A percentile compares a stretch with the other conserved stretches of the same genome.
Conservation (phyloP, 345 rosid species). For the Zanthoxylum bungeanum region DNA sequence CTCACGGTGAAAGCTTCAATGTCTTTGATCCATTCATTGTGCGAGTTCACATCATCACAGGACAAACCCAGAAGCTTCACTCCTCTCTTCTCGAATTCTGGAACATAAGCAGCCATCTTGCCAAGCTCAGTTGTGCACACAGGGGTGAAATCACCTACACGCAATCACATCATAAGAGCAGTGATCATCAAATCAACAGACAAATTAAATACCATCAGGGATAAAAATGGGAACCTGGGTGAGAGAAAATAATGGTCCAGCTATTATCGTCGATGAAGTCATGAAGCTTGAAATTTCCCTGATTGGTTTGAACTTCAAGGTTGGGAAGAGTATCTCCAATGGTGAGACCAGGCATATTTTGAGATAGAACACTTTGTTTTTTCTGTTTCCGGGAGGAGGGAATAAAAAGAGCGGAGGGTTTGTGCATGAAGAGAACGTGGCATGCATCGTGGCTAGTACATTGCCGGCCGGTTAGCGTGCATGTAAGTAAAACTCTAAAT, state of each 20-base stretch:
- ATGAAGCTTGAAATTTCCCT: constrained; percentile 60
- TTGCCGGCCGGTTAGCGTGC: neutral
- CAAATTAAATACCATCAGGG: neutral
- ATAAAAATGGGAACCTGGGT: constrained; percentile 39
- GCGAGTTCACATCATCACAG: constrained; percentile 64
- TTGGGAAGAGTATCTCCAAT: constrained; percentile 71
- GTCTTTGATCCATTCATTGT: constrained; percentile 70
- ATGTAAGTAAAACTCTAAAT: neutral
- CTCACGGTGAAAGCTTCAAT: constrained; percentile 62
- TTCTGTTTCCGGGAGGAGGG: neutral
- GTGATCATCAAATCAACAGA: neutral
- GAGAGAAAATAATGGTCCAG: constrained; percentile 86
- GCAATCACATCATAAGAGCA: neutral
- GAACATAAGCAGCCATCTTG: constrained; percentile 48
- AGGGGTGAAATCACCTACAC: constrained; percentile 78
- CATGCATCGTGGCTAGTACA: constrained; percentile 11
- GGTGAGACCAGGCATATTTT: constrained; percentile 74
- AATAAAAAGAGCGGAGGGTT: neutral
- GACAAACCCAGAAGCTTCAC: constrained; percentile 80
- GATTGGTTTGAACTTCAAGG: constrained; percentile 66
- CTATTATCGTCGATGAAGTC: constrained; percentile 41
- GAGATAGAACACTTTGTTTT: neutral
- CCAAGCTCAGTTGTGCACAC: constrained; percentile 82
- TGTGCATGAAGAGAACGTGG: constrained; percentile 43
- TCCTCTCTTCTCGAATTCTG: constrained; percentile 54